Evolutionary conservation across 208 protist species (phyloP), one percentile per base, ranked within the genome.

Genomic region (Crithidia fasciculata): DNA sequence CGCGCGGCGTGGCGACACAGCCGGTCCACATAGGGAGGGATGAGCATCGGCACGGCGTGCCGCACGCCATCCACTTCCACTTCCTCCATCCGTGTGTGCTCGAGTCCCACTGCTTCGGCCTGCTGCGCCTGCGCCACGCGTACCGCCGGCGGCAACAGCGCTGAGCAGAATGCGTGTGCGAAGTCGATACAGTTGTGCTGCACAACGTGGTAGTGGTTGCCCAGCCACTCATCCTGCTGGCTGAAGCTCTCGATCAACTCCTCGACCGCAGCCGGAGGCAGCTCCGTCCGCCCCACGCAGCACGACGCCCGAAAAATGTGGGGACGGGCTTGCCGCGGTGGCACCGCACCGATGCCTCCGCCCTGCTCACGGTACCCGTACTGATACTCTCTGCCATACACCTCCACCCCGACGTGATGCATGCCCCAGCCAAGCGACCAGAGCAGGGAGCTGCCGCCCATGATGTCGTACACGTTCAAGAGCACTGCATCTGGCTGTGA

Each of bases 121-220:
- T 18, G 13, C 49, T 45, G 28, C 47, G 49, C n/a, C 71, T 82
- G 80, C 43, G 44, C 50, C 41, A 53, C 44, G 4, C 79, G 79
- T 41, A 77, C 69, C 3, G 76, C 73, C 0, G 72, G 72, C 16
- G 88, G 82, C 36, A 90, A 75, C 53, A 95, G 79, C 8, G 58
- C 66, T 43, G 36, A 39, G 10, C 77, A 70, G 15, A 90, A 80
- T 9, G 65, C 60, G 64, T 85, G 75, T 0, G 86, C 77, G 43
- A 93, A 95, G 72, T 88, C 68, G 28, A 89, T 84, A 73, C 90
- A 93, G 74, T 95, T 95, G 81, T 89, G 74, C 15, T 61, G 13
- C 6, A 93, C 55, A 41, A 93, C 41, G 43, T 90, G 81, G 67
- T 95, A 92, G 10, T 76, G 39, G 7, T 15, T 63, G 44, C 83